A percentile compares a stretch with the other conserved stretches of the same genome.
Conservation (phyloP, 371 early-diverging fungal genomes). For the Mucor saturninus region DNA sequence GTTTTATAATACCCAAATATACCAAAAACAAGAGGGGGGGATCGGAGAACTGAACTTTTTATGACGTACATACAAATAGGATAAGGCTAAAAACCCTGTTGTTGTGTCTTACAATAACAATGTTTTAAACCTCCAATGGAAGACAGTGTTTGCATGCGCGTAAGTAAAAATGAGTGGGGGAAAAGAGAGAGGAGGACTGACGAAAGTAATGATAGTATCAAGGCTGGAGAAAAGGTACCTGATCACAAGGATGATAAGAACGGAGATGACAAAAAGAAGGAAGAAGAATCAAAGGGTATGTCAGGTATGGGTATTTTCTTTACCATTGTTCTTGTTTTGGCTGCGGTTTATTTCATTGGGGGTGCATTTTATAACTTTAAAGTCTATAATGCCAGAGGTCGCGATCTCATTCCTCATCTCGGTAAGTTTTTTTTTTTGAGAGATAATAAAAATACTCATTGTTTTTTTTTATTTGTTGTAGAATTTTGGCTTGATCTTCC, state of each 20-base stretch:
- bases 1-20: not conserved
- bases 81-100: conserved; percentile 31
- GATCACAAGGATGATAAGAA: conserved; percentile 18
- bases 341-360: conserved; percentile 59
- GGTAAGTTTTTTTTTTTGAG: conserved; percentile 37
- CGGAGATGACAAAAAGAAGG: not conserved
- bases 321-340: conserved; percentile 50
- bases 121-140: conserved; percentile 47
- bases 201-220: conserved; percentile 17
- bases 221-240: conserved; percentile 35
- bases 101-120: conserved; percentile 40
- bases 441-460: not conserved
- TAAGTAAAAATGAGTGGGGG: conserved; percentile 34
- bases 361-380: conserved; percentile 65
- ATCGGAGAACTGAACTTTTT: no score
- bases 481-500: conserved; percentile 60
- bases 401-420: conserved; percentile 65
- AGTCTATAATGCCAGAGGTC: conserved; percentile 63
- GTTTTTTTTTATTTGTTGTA: conserved; percentile 11
- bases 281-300: conserved; percentile 34
- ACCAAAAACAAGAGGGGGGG: no score
- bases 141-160: conserved; percentile 55
- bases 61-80: conserved; percentile 13
- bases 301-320: conserved; percentile 60
- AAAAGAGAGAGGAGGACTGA: not conserved